phyloP scores from a whole-genome alignment of 2,329 filamentous ascomycete species.

The Ascochyta rabiei region DNA sequence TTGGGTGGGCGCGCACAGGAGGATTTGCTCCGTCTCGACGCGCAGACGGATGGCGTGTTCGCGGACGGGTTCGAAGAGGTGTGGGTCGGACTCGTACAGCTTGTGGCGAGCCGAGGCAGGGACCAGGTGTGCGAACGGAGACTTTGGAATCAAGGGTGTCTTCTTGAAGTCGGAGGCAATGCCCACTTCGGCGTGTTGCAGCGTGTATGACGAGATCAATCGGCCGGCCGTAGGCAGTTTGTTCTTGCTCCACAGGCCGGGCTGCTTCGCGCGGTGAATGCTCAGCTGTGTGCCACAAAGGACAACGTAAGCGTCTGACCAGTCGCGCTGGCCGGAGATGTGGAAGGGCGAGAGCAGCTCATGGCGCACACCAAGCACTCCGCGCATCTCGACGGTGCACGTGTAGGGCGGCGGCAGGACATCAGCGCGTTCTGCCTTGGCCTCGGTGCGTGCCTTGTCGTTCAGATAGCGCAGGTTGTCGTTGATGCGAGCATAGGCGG shows the following conservation, averaged over 20 bases:
- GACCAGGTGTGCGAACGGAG: conserved; percentile 53
- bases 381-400: conserved; percentile 44
- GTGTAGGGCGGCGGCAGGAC: conserved; percentile 43
- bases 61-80: conserved; percentile 52
- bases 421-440: conserved; percentile 20
- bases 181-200: conserved; percentile 77
- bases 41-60: conserved; percentile 73
- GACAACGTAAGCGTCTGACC: conserved; percentile 67
- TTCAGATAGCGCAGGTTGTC: conserved; percentile 31
- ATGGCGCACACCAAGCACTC: conserved; percentile 61
- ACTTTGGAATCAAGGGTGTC: conserved; percentile 52
- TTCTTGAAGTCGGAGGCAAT: conserved; percentile 76
- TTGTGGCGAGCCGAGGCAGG: conserved; percentile 48
- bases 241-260: conserved; percentile 52
- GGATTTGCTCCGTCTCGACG: conserved; percentile 74
- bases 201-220: conserved; percentile 70
- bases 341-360: conserved; percentile 70
- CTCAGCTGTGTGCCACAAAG: conserved; percentile 72
- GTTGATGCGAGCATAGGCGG: conserved; percentile 40
- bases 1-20: conserved; percentile 69
- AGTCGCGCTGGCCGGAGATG: conserved; percentile 66
- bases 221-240: conserved; percentile 61
- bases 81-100: conserved; percentile 54
- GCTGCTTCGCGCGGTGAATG: conserved; percentile 68
- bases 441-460: conserved; percentile 30